Evolutionary conservation across 2,329 filamentous ascomycete species (phyloP).

Genomic region (Biscogniauxia mediterranea): DNA sequence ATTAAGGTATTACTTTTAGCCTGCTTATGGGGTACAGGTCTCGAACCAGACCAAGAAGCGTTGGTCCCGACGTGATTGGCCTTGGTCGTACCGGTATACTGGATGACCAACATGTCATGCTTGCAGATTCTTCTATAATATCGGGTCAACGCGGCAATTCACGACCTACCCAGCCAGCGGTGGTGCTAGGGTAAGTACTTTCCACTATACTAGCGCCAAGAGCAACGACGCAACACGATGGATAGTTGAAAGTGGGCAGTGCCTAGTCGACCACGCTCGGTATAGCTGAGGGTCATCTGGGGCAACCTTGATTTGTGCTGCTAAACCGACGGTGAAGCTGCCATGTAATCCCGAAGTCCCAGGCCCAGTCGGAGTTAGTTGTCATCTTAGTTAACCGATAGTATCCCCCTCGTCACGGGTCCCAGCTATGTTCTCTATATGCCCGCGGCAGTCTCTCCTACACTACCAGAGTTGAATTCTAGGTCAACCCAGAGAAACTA

Average conservation of each 20-base stretch:
- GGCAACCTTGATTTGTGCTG: not conserved
- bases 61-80: not conserved
- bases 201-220: not conserved
- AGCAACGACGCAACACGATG: not conserved
- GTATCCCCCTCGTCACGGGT: not conserved
- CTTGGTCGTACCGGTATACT: not conserved
- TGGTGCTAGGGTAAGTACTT: not conserved
- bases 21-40: too few relatives aligned
- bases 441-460: not conserved
- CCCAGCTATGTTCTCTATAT: not conserved
- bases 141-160: not conserved
- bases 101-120: not conserved
- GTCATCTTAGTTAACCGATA: not conserved
- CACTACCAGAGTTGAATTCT: not conserved
- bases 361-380: too few relatives aligned
- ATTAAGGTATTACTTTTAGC: too few relatives aligned
- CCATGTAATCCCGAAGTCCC: not conserved
- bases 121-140: not conserved
- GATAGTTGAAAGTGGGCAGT: not conserved
- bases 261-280: not conserved
- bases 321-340: not conserved
- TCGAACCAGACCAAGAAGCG: too few relatives aligned
- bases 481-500: not conserved
- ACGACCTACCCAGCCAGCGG: not conserved
- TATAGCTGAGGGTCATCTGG: not conserved